Evolutionary conservation across 257 asterid genomes (phyloP).

Genomic region (Nicotiana obtusifolia): DNA sequence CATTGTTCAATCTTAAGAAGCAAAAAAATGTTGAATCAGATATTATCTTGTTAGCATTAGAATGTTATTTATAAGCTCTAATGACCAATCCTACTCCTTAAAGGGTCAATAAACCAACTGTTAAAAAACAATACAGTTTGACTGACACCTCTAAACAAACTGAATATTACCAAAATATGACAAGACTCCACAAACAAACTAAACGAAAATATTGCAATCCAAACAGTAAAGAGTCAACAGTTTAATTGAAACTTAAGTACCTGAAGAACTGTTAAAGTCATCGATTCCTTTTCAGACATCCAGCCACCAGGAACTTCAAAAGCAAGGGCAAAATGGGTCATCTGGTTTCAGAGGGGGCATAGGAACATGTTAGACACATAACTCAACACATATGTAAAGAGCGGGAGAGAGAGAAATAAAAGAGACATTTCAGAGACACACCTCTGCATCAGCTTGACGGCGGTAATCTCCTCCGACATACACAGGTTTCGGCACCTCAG

Average conservation of each 20-base stretch:
- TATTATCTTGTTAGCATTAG: background rate
- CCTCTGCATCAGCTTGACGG: constrained; percentile 70
- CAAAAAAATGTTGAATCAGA: background rate
- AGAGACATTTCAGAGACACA: constrained; percentile 28
- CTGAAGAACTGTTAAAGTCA: constrained; percentile 77
- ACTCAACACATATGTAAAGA: background rate
- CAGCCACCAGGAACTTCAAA: constrained; percentile 93
- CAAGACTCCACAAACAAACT: background rate
- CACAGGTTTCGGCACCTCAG: constrained; percentile 46
- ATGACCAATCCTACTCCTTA: background rate
- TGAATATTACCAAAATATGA: background rate
- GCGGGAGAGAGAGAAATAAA: background rate
- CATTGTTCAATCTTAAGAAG: background rate
- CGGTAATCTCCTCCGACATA: constrained; percentile 88
- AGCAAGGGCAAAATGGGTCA: constrained; percentile 87
- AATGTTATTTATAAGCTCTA: background rate
- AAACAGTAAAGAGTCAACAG: background rate
- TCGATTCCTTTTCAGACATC: constrained; percentile 54
- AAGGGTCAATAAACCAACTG: background rate
- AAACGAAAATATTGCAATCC: background rate
- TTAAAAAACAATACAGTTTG: background rate
- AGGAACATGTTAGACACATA: background rate
- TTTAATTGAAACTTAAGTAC: constrained; percentile 22
- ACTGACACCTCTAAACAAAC: background rate
- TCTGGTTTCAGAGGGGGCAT: constrained; percentile 25